phyloP scores from a whole-genome alignment of 2,329 filamentous ascomycete species.

The Penicillium sp. region DNA sequence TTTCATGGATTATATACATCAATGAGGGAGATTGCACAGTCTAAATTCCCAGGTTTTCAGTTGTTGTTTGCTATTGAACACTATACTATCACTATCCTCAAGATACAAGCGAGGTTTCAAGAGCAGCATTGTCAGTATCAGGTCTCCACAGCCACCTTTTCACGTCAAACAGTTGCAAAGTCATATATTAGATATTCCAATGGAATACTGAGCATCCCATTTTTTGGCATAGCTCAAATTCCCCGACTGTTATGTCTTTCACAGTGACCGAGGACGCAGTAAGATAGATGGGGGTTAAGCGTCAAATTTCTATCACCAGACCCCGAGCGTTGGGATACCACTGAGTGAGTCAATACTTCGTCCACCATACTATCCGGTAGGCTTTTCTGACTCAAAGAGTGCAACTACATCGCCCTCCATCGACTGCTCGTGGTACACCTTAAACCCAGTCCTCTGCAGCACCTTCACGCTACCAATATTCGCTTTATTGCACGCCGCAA shows the following conservation, averaged over 20 bases:
- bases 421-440: slow-evolving; percentile 8
- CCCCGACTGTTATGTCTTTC: neutral
- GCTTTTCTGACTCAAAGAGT: slow-evolving; percentile 11
- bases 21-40: neutral
- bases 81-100: neutral
- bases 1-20: neutral
- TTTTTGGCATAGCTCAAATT: neutral
- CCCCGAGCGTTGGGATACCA: neutral
- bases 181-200: neutral
- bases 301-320: neutral
- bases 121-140: neutral
- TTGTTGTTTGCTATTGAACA: neutral
- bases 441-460: slow-evolving; percentile 18
- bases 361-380: neutral
- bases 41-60: neutral
- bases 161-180: neutral
- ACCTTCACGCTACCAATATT: slow-evolving; percentile 23
- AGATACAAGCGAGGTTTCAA: neutral
- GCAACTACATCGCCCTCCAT: slow-evolving; percentile 19
- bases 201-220: neutral
- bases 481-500: slow-evolving; percentile 16
- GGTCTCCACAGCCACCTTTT: neutral
- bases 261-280: neutral
- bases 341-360: neutral
- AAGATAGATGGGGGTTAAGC: neutral